phyloP scores from a whole-genome alignment of 306 rosid species.

The Rosa chinensis region DNA sequence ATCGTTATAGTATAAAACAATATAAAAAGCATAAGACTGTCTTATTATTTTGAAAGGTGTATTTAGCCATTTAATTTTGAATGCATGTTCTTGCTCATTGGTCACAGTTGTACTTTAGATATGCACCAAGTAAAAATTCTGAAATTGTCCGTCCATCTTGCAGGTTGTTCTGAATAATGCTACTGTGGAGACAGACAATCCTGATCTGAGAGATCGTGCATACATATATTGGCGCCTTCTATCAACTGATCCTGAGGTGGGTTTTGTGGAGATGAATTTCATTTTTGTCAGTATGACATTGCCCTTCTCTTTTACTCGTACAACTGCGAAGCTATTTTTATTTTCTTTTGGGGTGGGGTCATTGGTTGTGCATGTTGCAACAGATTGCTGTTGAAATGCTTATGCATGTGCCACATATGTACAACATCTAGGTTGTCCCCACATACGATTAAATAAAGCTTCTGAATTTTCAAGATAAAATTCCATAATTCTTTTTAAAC shows the following conservation, averaged over 20 bases:
- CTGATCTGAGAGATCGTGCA: conserved; percentile 97
- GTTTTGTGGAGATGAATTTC: conserved; percentile 13
- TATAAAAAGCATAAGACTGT: not conserved
- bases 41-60: not conserved
- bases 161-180: conserved; percentile 99
- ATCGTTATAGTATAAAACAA: not conserved
- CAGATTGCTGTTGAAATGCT: not conserved
- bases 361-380: not conserved
- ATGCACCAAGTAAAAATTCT: conserved; percentile 20
- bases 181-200: conserved; percentile 97
- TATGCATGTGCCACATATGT: not conserved
- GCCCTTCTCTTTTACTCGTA: not conserved
- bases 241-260: conserved; percentile 98
- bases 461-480: not conserved
- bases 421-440: not conserved
- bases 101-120: conserved; percentile 8
- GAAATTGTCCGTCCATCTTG: conserved; percentile 24
- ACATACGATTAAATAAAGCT: not conserved
- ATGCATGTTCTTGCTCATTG: conserved; percentile 1
- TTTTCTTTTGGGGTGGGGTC: not conserved
- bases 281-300: conserved; percentile 1
- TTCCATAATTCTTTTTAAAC: not conserved
- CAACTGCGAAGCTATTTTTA: not conserved
- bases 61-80: not conserved
- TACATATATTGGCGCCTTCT: conserved; percentile 99